Conservation (phyloP, 805 yeast genomes). For the Candida xyloterini region DNA sequence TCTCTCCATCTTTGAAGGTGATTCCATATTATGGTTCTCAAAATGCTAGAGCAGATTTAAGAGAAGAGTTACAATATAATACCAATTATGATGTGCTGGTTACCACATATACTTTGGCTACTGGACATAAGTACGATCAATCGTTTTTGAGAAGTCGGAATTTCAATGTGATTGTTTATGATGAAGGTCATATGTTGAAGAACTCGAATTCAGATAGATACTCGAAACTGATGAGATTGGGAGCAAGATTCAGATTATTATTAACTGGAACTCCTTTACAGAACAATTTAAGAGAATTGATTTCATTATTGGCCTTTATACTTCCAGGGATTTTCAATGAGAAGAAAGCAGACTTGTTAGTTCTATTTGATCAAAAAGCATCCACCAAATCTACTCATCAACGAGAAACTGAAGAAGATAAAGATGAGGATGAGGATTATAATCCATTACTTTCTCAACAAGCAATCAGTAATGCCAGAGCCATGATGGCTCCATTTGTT, state of each 20-base stretch:
- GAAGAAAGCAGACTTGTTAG: conserved; percentile 75
- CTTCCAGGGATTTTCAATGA: conserved; percentile 79
- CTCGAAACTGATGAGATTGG: conserved; percentile 76
- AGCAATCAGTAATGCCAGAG: conserved; percentile 88
- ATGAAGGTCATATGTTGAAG: conserved; percentile 96
- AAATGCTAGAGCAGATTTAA: conserved; percentile 76
- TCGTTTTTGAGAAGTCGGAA: conserved; percentile 69
- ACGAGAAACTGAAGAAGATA: conserved; percentile 14
- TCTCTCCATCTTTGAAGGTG: conserved; percentile 76
- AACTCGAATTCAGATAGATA: conserved; percentile 88
- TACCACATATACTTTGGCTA: conserved; percentile 89
- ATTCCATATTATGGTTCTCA: conserved; percentile 94
- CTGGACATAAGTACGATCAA: conserved; percentile 80
- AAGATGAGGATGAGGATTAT: conserved; percentile 42
- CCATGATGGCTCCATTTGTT: conserved; percentile 98
- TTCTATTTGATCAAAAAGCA: conserved; percentile 84
- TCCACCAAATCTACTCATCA: conserved; percentile 49
- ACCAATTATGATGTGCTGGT: conserved; percentile 79
- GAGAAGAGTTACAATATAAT: conserved; percentile 59
- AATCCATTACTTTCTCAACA: conserved; percentile 86
- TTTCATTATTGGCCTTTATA: conserved; percentile 87
- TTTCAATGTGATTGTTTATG: conserved; percentile 89
- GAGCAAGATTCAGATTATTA: conserved; percentile 78
- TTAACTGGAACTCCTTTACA: conserved; percentile 97
- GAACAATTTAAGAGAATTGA: conserved; percentile 85